Conservation (phyloP, 352 stramenopile genomes). For the Pythium monospermum region DNA sequence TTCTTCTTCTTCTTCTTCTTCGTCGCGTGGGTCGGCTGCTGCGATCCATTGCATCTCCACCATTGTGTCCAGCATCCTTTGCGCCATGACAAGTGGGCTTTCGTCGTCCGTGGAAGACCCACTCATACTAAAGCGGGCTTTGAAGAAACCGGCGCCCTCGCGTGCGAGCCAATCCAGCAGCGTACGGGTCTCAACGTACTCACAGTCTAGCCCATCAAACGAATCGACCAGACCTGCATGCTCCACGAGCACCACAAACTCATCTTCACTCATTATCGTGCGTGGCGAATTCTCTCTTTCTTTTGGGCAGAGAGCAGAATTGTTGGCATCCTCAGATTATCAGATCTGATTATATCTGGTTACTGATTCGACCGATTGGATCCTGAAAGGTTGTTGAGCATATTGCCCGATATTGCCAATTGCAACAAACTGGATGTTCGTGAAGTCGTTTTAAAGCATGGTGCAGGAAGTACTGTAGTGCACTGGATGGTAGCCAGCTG, state of each 20-base stretch:
- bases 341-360: too few relatives aligned
- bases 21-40: constrained; percentile 26
- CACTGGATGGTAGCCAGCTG: too few relatives aligned
- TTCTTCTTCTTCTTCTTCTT: background rate
- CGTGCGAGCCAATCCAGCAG: constrained; percentile 68
- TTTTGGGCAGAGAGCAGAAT: too few relatives aligned
- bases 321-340: too few relatives aligned
- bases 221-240: constrained; percentile 72
- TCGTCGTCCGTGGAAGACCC: constrained; percentile 1
- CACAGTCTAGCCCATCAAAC: constrained; percentile 58
- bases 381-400: too few relatives aligned
- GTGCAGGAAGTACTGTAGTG: too few relatives aligned
- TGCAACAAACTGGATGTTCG: too few relatives aligned
- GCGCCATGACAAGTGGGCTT: constrained; percentile 24
- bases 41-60: constrained; percentile 58
- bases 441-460: too few relatives aligned
- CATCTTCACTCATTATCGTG: constrained; percentile 65
- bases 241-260: constrained; percentile 81
- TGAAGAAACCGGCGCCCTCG: constrained; percentile 64
- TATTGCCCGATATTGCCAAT: too few relatives aligned
- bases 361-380: too few relatives aligned
- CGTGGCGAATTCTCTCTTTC: background rate
- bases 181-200: constrained; percentile 63
- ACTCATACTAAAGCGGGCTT: constrained; percentile 26
- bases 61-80: constrained; percentile 44